Base-by-base conservation (phyloP, 2,329 filamentous ascomycete genomes). In the Aspergillus sojae region DNA sequence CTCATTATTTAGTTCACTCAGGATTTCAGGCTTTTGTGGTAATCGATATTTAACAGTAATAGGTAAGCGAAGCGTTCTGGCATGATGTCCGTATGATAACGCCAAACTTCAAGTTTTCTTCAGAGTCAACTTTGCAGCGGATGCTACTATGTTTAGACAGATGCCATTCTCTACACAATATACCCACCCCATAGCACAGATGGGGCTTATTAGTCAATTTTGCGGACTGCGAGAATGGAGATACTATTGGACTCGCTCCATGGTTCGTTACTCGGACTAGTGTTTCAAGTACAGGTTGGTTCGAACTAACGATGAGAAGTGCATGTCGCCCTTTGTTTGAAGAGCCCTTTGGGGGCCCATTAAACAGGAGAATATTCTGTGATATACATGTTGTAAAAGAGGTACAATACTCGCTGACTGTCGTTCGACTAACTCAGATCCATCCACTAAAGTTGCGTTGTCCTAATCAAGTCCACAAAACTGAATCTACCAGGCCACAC, bases 401-500 rank as follows among this genome's bases (percentile, higher is more conserved):
- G 32, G 52, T 55, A 41, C 52, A 55, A 39, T 52, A 55, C 23
- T 39, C 34, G 52, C 52, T 26, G 21, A 19, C 21, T 23, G 6
- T 11, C 32, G 10, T 16, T 19, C 34, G 12, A 11, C 16, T 12
- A 7, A 23, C 30, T 23, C 30, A 12, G 36, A 2, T 21, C 28
- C 30, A 14, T 36, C 52, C 52, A 11, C 32, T 39, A 55, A 28
- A n/a, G 7, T n/a, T 34, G 28, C 28, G 30, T n/a, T 32, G 28
- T 5, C 19, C 48, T n/a, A 30, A 5, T 11, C 19, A n/a, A 21
- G 10, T 34, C 28, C 28, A n/a, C 4, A 2, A 32, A 2, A 26
- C 28, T 32, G 12, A 4, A 48, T 36, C 36, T 57, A 58, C 67
- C 68, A 69, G 32, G 68, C 62, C 48, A 70, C n/a, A 60, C 62